Percentiles rank a stretch among this genome's conserved stretches.
These are phyloP conservation scores for Pezicula neosporulosa DNA, from an alignment of 2,329 filamentous ascomycete genomes.

Conservation along the genomic window DNA sequence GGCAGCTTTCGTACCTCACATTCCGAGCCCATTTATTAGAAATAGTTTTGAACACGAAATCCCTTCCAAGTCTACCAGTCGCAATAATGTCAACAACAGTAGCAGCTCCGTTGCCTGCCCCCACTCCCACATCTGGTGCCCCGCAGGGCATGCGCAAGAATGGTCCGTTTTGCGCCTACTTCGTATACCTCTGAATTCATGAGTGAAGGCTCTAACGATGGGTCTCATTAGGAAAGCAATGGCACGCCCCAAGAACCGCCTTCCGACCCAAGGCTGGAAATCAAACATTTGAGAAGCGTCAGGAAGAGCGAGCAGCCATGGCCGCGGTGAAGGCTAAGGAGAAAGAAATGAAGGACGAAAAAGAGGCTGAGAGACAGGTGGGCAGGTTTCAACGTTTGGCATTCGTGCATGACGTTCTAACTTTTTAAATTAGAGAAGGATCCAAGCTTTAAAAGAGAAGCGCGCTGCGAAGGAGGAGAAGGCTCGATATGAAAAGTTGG, in stretches of 20 bases:
- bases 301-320: slow-evolving; percentile 64
- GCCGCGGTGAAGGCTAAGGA: slow-evolving; percentile 87
- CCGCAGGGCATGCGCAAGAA: slow-evolving; percentile 72
- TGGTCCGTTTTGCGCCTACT: slow-evolving; percentile 46
- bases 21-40: too few relatives aligned
- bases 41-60: too few relatives aligned
- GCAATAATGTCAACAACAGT: slow-evolving; percentile 22
- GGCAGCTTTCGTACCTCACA: too few relatives aligned
- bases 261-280: slow-evolving; percentile 81
- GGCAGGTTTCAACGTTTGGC: slow-evolving; percentile 19
- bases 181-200: background rate
- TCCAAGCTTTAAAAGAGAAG: slow-evolving; percentile 80
- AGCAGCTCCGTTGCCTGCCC: slow-evolving; percentile 4
- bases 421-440: slow-evolving; percentile 54
- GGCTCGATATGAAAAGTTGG: slow-evolving; percentile 89
- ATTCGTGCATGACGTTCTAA: slow-evolving; percentile 1
- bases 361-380: slow-evolving; percentile 84
- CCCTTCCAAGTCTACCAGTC: background rate
- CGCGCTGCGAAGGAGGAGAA: slow-evolving; percentile 88
- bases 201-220: slow-evolving; percentile 2
- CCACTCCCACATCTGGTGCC: slow-evolving; percentile 1
- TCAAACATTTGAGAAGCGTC: slow-evolving; percentile 74
- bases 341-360: slow-evolving; percentile 94
- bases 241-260: slow-evolving; percentile 78
- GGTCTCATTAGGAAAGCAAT: slow-evolving; percentile 75